Conservation (phyloP, 768 basidiomycete species). For the Leccinum barrowsii region DNA sequence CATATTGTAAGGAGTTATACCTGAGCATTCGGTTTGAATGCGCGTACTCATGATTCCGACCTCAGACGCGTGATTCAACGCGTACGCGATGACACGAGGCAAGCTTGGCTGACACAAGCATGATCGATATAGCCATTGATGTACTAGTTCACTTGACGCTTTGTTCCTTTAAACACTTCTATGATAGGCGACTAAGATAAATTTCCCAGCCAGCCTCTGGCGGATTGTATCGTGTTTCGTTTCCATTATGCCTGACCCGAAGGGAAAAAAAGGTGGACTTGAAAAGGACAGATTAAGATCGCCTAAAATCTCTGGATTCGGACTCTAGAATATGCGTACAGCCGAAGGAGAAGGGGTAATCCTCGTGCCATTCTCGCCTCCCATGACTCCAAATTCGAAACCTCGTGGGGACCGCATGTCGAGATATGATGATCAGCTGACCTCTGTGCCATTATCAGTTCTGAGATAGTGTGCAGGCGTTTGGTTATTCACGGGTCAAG, state of each 20-base stretch:
- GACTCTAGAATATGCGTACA: background rate
- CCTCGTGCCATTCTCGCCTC: constrained; percentile 8
- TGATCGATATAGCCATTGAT: constrained; percentile 1
- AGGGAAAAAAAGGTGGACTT: constrained; percentile 1
- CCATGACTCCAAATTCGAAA: constrained; percentile 13
- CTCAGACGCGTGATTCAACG: constrained; percentile 26
- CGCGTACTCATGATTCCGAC: constrained; percentile 13
- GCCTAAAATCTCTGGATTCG: background rate
- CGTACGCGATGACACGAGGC: constrained; percentile 4
- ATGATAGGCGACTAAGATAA: background rate
- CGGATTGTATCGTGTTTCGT: background rate
- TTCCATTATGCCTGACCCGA: background rate
- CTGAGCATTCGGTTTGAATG: background rate
- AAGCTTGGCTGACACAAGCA: background rate
- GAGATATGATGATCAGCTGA: constrained; percentile 21
- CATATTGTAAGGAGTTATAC: constrained; percentile 60
- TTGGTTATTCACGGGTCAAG: background rate
- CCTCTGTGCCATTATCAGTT: constrained; percentile 7
- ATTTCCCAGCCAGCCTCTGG: background rate
- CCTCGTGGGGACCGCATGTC: constrained; percentile 27
- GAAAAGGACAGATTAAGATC: constrained; percentile 16
- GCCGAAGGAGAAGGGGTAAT: constrained; percentile 3
- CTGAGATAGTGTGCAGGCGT: background rate
- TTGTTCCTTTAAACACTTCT: background rate
- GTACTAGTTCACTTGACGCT: background rate